A percentile compares a stretch with the other conserved stretches of the same genome.
These are phyloP conservation scores for Microcyclospora tardicrescens DNA, from an alignment of 2,329 filamentous ascomycete species.

Conservation along the genomic window DNA sequence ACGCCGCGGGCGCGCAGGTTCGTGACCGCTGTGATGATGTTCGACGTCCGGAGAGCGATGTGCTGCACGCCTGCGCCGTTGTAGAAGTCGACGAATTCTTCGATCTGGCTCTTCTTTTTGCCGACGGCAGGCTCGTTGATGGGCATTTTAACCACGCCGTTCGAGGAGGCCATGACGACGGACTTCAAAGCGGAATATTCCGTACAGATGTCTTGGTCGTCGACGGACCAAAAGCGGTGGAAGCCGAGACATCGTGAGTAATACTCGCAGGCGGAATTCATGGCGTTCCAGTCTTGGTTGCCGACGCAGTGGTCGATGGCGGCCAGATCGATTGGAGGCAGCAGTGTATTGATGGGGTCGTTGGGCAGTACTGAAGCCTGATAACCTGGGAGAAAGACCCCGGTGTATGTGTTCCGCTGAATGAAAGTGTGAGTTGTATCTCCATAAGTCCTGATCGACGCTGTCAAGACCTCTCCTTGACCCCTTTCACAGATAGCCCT, in stretches of 20 bases:
- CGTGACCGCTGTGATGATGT: slow-evolving; percentile 67
- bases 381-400: slow-evolving; percentile 75
- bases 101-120: slow-evolving; percentile 86
- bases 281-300: slow-evolving; percentile 91
- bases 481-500: slow-evolving; percentile 33
- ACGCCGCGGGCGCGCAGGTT: slow-evolving; percentile 76
- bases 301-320: slow-evolving; percentile 94
- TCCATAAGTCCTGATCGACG: slow-evolving; percentile 81
- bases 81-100: slow-evolving; percentile 80
- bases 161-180: slow-evolving; percentile 76
- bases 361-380: slow-evolving; percentile 29
- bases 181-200: slow-evolving; percentile 81
- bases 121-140: slow-evolving; percentile 91
- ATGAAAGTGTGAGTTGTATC: slow-evolving; percentile 92
- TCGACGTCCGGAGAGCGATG: slow-evolving; percentile 68
- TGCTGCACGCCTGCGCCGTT: slow-evolving; percentile 83
- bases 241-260: slow-evolving; percentile 86
- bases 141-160: slow-evolving; percentile 89
- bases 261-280: slow-evolving; percentile 51
- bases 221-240: slow-evolving; percentile 95
- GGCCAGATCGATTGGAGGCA: slow-evolving; percentile 54
- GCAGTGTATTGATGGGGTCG: slow-evolving; percentile 36
- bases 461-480: slow-evolving; percentile 55
- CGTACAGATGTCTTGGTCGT: slow-evolving; percentile 84
- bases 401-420: slow-evolving; percentile 55